Conservation (phyloP, 169 alveolate species). For the Plasmodium inui region DNA sequence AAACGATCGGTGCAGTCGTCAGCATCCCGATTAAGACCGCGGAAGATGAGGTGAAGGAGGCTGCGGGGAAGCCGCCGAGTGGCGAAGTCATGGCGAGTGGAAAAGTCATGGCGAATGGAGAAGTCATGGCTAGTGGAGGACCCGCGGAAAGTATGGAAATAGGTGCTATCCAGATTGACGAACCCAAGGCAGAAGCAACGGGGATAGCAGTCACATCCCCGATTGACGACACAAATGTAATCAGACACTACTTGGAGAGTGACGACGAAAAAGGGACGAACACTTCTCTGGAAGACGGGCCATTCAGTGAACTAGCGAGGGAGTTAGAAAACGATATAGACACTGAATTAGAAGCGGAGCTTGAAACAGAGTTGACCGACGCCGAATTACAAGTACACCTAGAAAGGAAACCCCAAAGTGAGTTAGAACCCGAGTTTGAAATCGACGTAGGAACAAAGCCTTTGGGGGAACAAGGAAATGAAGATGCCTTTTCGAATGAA, state of each 20-base stretch:
- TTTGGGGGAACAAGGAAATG: background rate
- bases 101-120: no score
- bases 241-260: background rate
- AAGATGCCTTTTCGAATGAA: background rate
- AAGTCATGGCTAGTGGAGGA: background rate
- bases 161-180: background rate
- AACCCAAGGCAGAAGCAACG: background rate
- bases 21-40: background rate
- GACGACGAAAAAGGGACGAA: background rate
- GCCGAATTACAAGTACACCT: background rate
- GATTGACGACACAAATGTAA: background rate
- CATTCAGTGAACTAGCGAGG: background rate
- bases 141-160: background rate
- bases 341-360: background rate
- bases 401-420: background rate
- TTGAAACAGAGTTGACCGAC: background rate
- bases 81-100: conserved; percentile 15
- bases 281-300: background rate
- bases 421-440: background rate
- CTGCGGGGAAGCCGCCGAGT: background rate
- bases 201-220: background rate
- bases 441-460: background rate
- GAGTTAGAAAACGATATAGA: conserved; percentile 1
- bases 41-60: background rate
- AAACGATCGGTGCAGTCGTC: background rate